phyloP scores from a whole-genome alignment of 345 rosid species.

The Psidium guajava region DNA sequence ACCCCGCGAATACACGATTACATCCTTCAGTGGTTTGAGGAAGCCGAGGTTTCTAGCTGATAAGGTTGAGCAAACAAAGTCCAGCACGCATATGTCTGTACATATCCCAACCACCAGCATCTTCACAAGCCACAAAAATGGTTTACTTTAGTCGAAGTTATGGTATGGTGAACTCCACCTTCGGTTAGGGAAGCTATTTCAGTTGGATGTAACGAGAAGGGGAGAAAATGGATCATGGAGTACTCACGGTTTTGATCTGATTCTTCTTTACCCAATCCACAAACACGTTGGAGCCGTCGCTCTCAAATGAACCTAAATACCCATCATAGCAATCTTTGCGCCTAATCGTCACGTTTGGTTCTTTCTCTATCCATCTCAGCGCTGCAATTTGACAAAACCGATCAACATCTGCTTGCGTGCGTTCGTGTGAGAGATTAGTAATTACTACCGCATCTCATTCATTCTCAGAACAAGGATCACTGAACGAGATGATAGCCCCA shows the following conservation, averaged over 20 bases:
- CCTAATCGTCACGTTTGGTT: conserved; percentile 28
- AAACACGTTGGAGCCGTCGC: conserved; percentile 40
- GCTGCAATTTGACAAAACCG: conserved; percentile 5
- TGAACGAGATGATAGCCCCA: neutral
- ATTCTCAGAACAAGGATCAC: neutral
- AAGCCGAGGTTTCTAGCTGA: conserved; percentile 46
- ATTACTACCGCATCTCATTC: neutral
- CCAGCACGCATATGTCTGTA: conserved; percentile 55
- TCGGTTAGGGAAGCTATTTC: neutral
- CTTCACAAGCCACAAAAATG: conserved; percentile 13
- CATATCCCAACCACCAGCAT: conserved; percentile 48
- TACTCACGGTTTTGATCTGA: conserved; percentile 30
- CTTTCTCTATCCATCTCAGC: conserved; percentile 33
- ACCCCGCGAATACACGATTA: conserved; percentile 32
- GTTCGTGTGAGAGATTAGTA: neutral
- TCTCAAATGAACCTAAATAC: conserved; percentile 37
- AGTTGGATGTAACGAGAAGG: neutral
- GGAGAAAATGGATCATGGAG: neutral
- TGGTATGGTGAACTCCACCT: neutral
- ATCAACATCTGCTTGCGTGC: neutral
- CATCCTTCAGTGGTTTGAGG: conserved; percentile 39
- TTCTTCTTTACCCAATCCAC: conserved; percentile 32
- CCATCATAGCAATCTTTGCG: conserved; percentile 47
- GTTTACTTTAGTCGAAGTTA: neutral
- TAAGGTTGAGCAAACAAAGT: conserved; percentile 41